Evolutionary conservation across 352 stramenopile species (phyloP), one percentile per base, ranked within the genome.

Genomic region (Phytophthora podocarpi): DNA sequence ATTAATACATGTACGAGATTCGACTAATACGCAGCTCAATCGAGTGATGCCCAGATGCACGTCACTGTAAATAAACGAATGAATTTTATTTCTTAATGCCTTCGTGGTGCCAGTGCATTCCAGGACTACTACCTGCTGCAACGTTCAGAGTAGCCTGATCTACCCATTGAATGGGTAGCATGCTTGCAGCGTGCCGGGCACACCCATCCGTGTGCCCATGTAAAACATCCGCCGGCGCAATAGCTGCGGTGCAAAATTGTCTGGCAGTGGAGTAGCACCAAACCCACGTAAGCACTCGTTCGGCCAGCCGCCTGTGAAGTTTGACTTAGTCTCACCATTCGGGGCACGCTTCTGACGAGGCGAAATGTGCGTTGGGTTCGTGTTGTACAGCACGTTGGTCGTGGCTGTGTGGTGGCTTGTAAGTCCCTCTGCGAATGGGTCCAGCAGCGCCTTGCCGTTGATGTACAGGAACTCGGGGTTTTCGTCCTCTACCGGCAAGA

Each of bases 261-360:
- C 24, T 1, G 79, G 70, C n/a, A 88, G 30, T 6, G 66, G 72
- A 11, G 65, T 74, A 26, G 74, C 67, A 2, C 74, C 79, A 21
- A 89, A 66, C 0, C 72, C 74, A 8, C 71, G 62, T n/a, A 86
- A 60, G 37, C 79, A 86, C 28, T 89, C 76, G 37, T 67, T 70
- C 0, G 62, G 62, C 53, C 62, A 74, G n/a, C 51, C 65, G 7
- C 36, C 65, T 21, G 6, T 18, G 36, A 68, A 74, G 5, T 26
- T 47, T 1, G 59, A 58, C 40, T 68, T 70, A 10, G 45, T 67
- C 26, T 70, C 48, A 9, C 50, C 28, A 10, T 67, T 74, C 0
- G 59, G 54, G 3, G 52, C 42, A 1, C 71, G 74, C 10, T 59
- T 65, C 27, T 71, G 53, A 2, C 75, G 68, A 23, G 59, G 75